These are phyloP conservation scores for Rehmannia glutinosa DNA, from an alignment of 257 asterid genomes.

Conservation along the genomic window DNA sequence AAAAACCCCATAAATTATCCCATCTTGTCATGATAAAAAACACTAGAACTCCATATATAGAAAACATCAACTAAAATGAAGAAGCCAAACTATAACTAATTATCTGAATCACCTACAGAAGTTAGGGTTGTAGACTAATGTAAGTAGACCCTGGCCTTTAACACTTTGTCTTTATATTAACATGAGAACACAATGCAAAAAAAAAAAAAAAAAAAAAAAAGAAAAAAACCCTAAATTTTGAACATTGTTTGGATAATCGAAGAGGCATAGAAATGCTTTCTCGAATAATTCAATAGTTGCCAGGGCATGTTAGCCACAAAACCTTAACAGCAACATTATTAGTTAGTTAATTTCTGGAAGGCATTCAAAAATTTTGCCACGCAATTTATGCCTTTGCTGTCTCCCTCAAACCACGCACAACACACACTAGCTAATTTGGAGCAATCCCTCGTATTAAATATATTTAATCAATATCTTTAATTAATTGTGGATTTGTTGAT, in stretches of 20 bases:
- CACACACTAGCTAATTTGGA: constrained; percentile 17
- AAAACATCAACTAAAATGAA: too few species aligned
- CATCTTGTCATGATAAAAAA: too few species aligned
- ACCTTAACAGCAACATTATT: constrained; percentile 5
- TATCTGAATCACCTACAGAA: too few species aligned
- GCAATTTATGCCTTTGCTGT: constrained; percentile 35
- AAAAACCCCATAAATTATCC: too few species aligned
- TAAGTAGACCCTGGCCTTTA: too few species aligned
- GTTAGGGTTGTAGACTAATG: background rate
- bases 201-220: background rate
- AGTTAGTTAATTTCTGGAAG: background rate
- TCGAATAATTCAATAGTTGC: too few species aligned
- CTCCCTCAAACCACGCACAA: constrained; percentile 37
- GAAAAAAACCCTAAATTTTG: background rate
- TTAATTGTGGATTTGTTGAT: constrained; percentile 23
- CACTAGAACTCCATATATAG: too few species aligned
- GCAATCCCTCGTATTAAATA: background rate
- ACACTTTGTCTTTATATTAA: too few species aligned
- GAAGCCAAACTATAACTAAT: too few species aligned
- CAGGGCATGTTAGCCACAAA: background rate
- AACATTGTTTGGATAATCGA: background rate
- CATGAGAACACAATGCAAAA: background rate
- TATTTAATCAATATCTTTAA: background rate
- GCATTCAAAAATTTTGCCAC: constrained; percentile 16
- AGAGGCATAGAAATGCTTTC: too few species aligned